Evolutionary conservation across 2,329 filamentous ascomycete species (phyloP), one percentile per base, ranked within the genome.

Genomic region (Coleophoma cylindrospora): DNA sequence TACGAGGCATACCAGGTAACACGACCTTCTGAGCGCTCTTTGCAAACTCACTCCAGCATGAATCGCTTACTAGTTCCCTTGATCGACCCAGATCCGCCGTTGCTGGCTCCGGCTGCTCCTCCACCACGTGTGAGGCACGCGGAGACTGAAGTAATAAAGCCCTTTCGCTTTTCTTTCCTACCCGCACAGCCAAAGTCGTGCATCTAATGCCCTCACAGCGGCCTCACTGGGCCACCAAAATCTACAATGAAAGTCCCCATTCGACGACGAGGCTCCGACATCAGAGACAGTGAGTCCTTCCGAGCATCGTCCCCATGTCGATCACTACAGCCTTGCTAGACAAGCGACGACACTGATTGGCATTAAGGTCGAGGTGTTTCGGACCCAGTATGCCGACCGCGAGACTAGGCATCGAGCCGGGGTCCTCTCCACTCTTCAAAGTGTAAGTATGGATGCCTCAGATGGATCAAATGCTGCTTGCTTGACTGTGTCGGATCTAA

Each of bases 211-310:
- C 27, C 27, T 27, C 27, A 34, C 41, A 82, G 77, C 68, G 67
- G 45, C 65, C 70, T 4, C 80, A 84, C 59, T 85, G 81, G 81
- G 79, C 80, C 6, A 74, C 82, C 56, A 72, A 77, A 38, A 80
- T 84, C 21, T 84, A 84, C 55, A 76, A 76, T 1, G 68, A 75
- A 17, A 75, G 76, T 0, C 61, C 58, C 32, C 65, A 80, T 37
- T 72, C 78, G 0, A 74, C 72, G 11, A 81, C 77, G 4, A 68
- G 70, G 5, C 64, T 83, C 46, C 74, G 71, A 56, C 68, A 74
- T 51, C 63, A 61, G 44, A 59, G 59, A 60, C 52, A 53, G 70
- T 72, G 54, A 64, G 66, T 60, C 50, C 51, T 45, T 48, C 46
- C 19, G 48, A 13, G 45, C 17, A 15, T 40, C 32, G 33, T 17